These are phyloP conservation scores for Termitomyces sp. DNA, from an alignment of 768 basidiomycete species.

Conservation along the genomic window DNA sequence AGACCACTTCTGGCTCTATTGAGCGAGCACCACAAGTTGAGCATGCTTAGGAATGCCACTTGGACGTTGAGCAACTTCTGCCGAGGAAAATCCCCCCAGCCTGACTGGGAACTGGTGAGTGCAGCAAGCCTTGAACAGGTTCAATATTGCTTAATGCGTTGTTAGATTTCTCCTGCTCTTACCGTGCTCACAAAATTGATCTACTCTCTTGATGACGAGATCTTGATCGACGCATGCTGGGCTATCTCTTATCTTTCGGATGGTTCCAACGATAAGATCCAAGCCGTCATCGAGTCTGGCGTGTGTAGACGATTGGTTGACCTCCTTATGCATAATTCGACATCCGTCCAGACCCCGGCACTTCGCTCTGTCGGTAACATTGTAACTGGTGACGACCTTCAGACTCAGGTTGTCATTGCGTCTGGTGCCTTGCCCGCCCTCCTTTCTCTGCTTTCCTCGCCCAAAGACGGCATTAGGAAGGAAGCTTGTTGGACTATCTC, in stretches of 20 bases:
- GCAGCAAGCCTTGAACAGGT: slow-evolving; percentile 23
- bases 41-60: slow-evolving; percentile 97
- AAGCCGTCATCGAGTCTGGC: slow-evolving; percentile 98
- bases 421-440: slow-evolving; percentile 96
- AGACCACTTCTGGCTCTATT: slow-evolving; percentile 86
- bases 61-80: slow-evolving; percentile 99
- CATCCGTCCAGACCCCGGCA: slow-evolving; percentile 97
- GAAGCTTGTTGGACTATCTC: slow-evolving; percentile 99
- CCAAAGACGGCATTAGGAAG: slow-evolving; percentile 98
- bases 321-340: slow-evolving; percentile 90
- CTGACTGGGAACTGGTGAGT: slow-evolving; percentile 92
- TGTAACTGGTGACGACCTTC: slow-evolving; percentile 98
- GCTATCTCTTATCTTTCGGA: slow-evolving; percentile 99
- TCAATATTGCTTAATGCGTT: slow-evolving; percentile 11
- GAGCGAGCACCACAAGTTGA: slow-evolving; percentile 97
- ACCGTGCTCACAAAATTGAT: slow-evolving; percentile 97
- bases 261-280: slow-evolving; percentile 99
- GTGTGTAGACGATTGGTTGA: slow-evolving; percentile 98
- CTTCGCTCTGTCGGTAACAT: slow-evolving; percentile 99
- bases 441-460: slow-evolving; percentile 87
- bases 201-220: slow-evolving; percentile 98
- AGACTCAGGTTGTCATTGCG: slow-evolving; percentile 98
- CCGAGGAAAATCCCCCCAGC: slow-evolving; percentile 96
- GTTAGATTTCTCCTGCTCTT: slow-evolving; percentile 92
- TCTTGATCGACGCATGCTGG: slow-evolving; percentile 99